phyloP scores from a whole-genome alignment of 345 rosid species.

The Eucalyptus cloeziana region DNA sequence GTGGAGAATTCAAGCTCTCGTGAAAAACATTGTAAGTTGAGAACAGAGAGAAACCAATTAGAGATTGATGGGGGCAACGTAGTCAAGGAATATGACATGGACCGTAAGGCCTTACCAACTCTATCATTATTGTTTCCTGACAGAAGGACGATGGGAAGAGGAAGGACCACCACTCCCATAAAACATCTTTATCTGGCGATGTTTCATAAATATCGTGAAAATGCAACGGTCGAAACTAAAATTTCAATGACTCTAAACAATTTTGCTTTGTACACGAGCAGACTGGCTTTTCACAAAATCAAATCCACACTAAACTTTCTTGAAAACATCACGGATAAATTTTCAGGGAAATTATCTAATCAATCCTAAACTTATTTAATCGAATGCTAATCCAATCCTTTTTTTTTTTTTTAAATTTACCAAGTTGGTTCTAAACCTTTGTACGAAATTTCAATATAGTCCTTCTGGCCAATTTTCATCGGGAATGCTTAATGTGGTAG shows the following conservation, averaged over 20 bases:
- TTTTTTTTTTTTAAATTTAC: not conserved
- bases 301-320: not conserved
- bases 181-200: not conserved
- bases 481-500: accelerated
- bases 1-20: not conserved
- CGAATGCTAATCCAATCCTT: not conserved
- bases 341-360: not conserved
- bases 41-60: not conserved
- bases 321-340: not conserved
- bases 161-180: not conserved
- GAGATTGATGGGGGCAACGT: not conserved
- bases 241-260: not conserved
- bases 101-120: not conserved
- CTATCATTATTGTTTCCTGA: not conserved
- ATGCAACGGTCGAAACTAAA: not conserved
- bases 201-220: not conserved
- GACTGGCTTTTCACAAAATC: not conserved
- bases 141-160: not conserved
- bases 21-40: not conserved
- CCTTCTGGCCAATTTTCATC: accelerated
- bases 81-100: not conserved
- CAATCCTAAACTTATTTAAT: not conserved
- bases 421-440: not conserved
- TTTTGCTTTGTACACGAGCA: not conserved
- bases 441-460: not conserved